These are phyloP conservation scores for Aspergillus cejpii DNA, from an alignment of 2,329 filamentous ascomycete genomes.

Conservation along the genomic window DNA sequence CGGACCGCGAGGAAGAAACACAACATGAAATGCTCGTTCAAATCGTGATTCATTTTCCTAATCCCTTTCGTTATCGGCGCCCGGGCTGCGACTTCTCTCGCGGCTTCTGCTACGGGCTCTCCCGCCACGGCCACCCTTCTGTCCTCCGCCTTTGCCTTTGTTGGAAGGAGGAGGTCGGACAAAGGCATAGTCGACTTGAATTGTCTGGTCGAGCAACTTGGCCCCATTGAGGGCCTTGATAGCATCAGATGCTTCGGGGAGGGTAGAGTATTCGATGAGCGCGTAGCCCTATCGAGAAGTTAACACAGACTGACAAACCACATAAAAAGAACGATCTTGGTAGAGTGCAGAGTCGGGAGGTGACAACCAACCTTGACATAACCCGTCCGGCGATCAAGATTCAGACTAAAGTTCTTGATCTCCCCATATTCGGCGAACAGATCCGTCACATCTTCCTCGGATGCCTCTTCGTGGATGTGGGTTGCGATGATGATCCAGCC, in stretches of 20 bases:
- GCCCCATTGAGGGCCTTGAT: slow-evolving; percentile 55
- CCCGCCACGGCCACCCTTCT: slow-evolving; percentile 40
- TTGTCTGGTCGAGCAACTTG: slow-evolving; percentile 60
- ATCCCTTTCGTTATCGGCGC: slow-evolving; percentile 32
- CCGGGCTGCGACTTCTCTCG: slow-evolving; percentile 43
- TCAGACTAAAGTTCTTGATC: slow-evolving; percentile 62
- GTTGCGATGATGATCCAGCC: slow-evolving; percentile 64
- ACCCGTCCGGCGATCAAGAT: slow-evolving; percentile 58
- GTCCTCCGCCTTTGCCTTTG: slow-evolving; percentile 37
- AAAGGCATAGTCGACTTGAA: slow-evolving; percentile 60
- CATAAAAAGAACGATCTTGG: neutral
- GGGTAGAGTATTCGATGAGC: slow-evolving; percentile 59
- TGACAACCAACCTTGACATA: slow-evolving; percentile 56
- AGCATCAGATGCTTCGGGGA: slow-evolving; percentile 57
- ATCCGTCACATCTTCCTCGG: slow-evolving; percentile 61
- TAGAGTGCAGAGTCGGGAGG: neutral
- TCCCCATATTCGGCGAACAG: slow-evolving; percentile 61
- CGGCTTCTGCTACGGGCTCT: slow-evolving; percentile 41
- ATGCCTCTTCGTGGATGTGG: slow-evolving; percentile 63
- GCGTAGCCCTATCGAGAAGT: slow-evolving; percentile 52
- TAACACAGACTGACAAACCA: neutral
- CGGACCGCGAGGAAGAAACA: neutral
- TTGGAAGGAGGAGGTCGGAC: slow-evolving; percentile 52
- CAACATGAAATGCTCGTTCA: slow-evolving; percentile 6
- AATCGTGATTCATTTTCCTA: slow-evolving; percentile 13